phyloP scores from a whole-genome alignment of 2,329 filamentous ascomycete genomes.

The Xylaria arbuscula region DNA sequence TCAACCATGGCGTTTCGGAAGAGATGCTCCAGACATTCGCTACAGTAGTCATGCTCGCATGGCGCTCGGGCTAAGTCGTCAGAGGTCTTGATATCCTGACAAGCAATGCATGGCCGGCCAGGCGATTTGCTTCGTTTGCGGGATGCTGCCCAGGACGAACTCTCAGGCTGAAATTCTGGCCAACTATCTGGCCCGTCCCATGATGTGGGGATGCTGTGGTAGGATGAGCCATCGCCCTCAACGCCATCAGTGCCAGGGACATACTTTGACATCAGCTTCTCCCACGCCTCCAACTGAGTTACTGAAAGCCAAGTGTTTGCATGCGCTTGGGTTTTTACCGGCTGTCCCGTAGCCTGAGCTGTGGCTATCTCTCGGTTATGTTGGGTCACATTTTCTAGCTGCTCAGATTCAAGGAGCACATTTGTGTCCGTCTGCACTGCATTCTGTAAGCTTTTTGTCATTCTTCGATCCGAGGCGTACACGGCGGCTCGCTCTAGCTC shows the following conservation, averaged over 20 bases:
- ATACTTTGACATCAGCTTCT: slow-evolving; percentile 36
- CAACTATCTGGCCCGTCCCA: neutral
- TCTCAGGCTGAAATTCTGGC: slow-evolving; percentile 30
- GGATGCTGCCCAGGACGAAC: slow-evolving; percentile 40
- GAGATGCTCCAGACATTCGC: slow-evolving; percentile 57
- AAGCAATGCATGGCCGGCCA: slow-evolving; percentile 37
- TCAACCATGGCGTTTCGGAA: slow-evolving; percentile 59
- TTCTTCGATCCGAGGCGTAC: slow-evolving; percentile 38
- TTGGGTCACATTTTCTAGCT: slow-evolving; percentile 32
- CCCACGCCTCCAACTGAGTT: slow-evolving; percentile 30
- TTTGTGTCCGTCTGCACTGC: slow-evolving; percentile 39
- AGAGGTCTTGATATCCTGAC: slow-evolving; percentile 32
- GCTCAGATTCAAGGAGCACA: slow-evolving; percentile 31
- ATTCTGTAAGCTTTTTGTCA: slow-evolving; percentile 41
- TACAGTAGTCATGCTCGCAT: slow-evolving; percentile 63
- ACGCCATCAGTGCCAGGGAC: slow-evolving; percentile 26
- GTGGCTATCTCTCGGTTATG: slow-evolving; percentile 33
- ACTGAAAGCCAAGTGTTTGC: neutral
- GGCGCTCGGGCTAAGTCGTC: slow-evolving; percentile 37
- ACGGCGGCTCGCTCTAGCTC: slow-evolving; percentile 35
- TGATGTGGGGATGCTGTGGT: neutral
- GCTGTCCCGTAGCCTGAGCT: slow-evolving; percentile 13
- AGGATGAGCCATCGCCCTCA: neutral
- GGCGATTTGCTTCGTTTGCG: slow-evolving; percentile 7
- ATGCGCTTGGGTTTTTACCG: neutral